Evolutionary conservation across 164 flowering plant species (phyloP), one percentile per base, ranked within the genome.

Genomic region (Malania oleifera): DNA sequence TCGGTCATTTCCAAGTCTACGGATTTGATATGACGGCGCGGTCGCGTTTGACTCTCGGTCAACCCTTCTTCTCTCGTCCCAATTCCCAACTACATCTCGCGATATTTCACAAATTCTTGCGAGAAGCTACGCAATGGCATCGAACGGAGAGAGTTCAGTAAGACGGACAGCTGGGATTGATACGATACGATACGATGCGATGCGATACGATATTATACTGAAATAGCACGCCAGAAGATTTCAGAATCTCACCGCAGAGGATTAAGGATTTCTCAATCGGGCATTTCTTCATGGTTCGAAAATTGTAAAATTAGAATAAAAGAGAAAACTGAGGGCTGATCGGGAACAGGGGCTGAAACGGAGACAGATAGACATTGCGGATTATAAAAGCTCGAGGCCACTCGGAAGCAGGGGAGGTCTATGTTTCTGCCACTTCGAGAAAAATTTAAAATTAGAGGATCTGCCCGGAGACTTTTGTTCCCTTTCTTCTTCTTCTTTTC

Each of bases 181-280:
- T 62, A 20, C 34, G 58, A n/a, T n/a, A n/a, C n/a, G n/a, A n/a
- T n/a, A n/a, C n/a, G n/a, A n/a, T n/a, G n/a, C n/a, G n/a, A n/a
- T n/a, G n/a, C n/a, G n/a, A n/a, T n/a, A n/a, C n/a, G n/a, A n/a
- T n/a, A n/a, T n/a, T n/a, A n/a, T n/a, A n/a, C n/a, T n/a, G 58
- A 73, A 68, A 70, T 67, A 60, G 53, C 60, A 64, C 57, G 71
- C 57, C 74, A 72, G 80, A 69, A 78, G 81, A 78, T 70, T 62
- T 74, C 65, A 75, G 80, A 79, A 82, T 79, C 86, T 69, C 57
- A 59, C 63, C 69, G 54, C 39, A 52, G 31, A n/a, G n/a, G n/a
- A n/a, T n/a, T n/a, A n/a, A n/a, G n/a, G n/a, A n/a, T n/a, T n/a
- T n/a, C n/a, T n/a, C n/a, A n/a, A n/a, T n/a, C n/a, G n/a, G n/a